Base-by-base conservation (phyloP, 2,329 filamentous ascomycete genomes). In the Fusarium sp. region DNA sequence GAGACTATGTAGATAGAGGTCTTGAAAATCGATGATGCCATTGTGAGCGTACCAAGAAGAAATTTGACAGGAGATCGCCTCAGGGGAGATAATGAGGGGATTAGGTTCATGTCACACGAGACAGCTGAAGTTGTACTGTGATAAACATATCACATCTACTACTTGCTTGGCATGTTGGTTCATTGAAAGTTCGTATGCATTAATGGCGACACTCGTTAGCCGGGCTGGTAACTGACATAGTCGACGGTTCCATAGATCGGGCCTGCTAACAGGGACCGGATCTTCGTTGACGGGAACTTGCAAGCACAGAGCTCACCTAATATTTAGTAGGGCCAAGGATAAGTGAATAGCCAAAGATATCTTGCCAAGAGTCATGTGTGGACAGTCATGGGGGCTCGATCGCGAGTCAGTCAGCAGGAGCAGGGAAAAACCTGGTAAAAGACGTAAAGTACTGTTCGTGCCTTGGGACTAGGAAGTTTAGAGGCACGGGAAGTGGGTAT, bases 401-500 rank as follows among this genome's bases (percentile, higher is more conserved):
- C 22, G 51, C 17, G 54, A 48, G 34, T 42, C 28, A 56, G 24
- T 31, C 26, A 57, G 28, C 36, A 28, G 63, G 45, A 66, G 40
- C 61, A 66, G 50, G 63, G 43, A 18, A 44, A 36, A 55, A 20
- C 66, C 51, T 48, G 55, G 50, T 46, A 42, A 14, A 38, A 15
- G 18, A n/a, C 24, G 18, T 34, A 44, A 64, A 49, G 39, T 49
- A 51, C 39, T 43, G 39, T 50, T 48, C 15, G 33, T 51, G 31
- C 62, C 56, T n/a, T 51, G 58, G 8, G 40, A 34, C 50, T 50
- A 54, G 43, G 22, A 46, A 33, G 26, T 20, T 34, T 55, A 51
- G 56, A 54, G 52, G 58, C 53, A 65, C 56, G 66, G 69, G 64
- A 71, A 66, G 71, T 74, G 71, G 71, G 58, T 69, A 66, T 44